Conservation (phyloP, 306 rosid genomes). For the Gastrolobium bilobum region DNA sequence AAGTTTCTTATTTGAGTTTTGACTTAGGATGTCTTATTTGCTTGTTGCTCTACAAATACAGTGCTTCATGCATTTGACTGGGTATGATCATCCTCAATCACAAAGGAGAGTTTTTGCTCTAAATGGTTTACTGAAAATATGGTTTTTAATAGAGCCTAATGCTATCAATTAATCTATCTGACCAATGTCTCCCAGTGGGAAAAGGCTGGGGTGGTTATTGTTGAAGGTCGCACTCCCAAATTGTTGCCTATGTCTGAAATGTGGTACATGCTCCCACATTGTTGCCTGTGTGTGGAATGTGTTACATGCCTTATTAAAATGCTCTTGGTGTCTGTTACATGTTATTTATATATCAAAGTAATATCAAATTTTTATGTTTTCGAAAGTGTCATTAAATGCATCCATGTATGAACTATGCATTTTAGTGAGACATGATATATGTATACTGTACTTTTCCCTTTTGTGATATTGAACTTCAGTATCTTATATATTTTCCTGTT, state of each 20-base stretch:
- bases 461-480: slow-evolving; percentile 42
- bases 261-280: slow-evolving; percentile 1
- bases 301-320: slow-evolving; percentile 20
- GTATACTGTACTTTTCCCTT: slow-evolving; percentile 4
- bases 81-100: slow-evolving; percentile 19
- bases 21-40: slow-evolving; percentile 37
- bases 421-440: slow-evolving; percentile 11
- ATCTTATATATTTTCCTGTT: slow-evolving; percentile 62
- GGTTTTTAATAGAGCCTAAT: background rate
- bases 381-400: background rate
- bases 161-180: background rate
- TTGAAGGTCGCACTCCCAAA: background rate
- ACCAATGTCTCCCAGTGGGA: background rate
- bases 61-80: slow-evolving; percentile 22
- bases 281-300: background rate
- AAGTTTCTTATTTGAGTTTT: slow-evolving; percentile 46
- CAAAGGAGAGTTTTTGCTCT: background rate
- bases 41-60: slow-evolving; percentile 22
- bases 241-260: slow-evolving; percentile 1
- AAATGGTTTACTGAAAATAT: background rate
- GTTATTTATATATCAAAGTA: slow-evolving; percentile 12
- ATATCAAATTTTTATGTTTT: background rate
- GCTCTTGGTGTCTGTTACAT: background rate
- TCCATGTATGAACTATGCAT: slow-evolving; percentile 16
- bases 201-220: slow-evolving; percentile 5